Evolutionary conservation across 306 rosid genomes (phyloP), one percentile per base, ranked within the genome.

Genomic region (Alnus rubra): DNA sequence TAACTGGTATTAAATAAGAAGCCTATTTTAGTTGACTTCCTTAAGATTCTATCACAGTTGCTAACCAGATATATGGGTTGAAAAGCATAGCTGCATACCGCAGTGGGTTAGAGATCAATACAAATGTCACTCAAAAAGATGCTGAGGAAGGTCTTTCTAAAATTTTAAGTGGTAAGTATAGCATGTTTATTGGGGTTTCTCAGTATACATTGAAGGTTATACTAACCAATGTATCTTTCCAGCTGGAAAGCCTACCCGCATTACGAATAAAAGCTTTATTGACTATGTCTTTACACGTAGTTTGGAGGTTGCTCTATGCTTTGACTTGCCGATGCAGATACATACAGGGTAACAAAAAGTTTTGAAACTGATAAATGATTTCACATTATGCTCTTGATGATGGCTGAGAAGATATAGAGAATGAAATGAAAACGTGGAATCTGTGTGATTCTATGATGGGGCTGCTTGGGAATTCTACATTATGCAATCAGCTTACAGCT

Each of bases 11-110:
- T 10, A 30, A 53, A 2, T 7, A 19, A 13, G 8, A 62, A 44
- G 70, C 73, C 58, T 74, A 39, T 14, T 81, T 16, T 45, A 53
- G 78, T 69, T 76, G 82, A 45, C 74, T 74, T 88, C 90, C 98
- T 94, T 90, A 92, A 74, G 82, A n/a, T 60, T 62, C 19, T 76
- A 59, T 83, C 81, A 92, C 97, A 60, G 85, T 85, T 74, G 75
- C 89, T 74, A 80, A 85, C 58, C 88, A 91, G 79, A 82, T 89
- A 45, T 82, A 59, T 84, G 93, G 92, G 52, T 87, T 92, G 74
- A 94, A 94, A 94, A 92, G 97, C 84, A 81, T 94, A 85, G 97
- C 93, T 80, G 94, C 97, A 75, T 94, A 91, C 83, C 92, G 94
- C 76, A 80, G 86, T 39, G 97, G 98, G 39, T 89, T 94, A 55